phyloP scores from a whole-genome alignment of 2,329 filamentous ascomycete genomes.

The Phialemonium atrogriseum region DNA sequence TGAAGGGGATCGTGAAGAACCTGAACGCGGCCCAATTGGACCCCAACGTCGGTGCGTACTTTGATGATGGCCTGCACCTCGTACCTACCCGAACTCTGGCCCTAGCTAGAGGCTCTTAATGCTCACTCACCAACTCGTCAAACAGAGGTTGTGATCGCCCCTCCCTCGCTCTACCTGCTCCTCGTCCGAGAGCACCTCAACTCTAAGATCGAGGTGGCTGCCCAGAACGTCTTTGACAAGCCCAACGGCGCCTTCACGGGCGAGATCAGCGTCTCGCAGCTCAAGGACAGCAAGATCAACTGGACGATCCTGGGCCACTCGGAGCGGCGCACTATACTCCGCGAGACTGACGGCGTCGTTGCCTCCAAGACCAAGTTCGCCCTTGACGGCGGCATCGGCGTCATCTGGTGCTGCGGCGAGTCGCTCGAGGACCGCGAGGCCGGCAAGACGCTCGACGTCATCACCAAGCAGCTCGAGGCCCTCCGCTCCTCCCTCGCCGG shows the following conservation, averaged over 20 bases:
- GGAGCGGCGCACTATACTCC: constrained; percentile 83
- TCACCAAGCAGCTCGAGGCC: constrained; percentile 77
- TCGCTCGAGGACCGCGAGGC: constrained; percentile 86
- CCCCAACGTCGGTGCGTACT: constrained; percentile 57
- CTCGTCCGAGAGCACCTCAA: constrained; percentile 73
- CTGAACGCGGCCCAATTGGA: constrained; percentile 82
- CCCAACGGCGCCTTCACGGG: constrained; percentile 95
- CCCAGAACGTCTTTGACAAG: constrained; percentile 97
- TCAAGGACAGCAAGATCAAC: constrained; percentile 78
- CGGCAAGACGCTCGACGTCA: constrained; percentile 75
- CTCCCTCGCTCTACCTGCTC: constrained; percentile 83
- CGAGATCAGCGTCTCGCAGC: constrained; percentile 87
- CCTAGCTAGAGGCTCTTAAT: no score
- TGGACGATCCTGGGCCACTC: constrained; percentile 94
- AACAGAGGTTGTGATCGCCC: constrained; percentile 91
- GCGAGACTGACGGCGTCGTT: constrained; percentile 78
- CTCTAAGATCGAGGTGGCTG: constrained; percentile 71
- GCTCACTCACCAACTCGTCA: no score
- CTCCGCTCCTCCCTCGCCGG: constrained; percentile 58
- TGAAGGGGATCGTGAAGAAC: constrained; percentile 83
- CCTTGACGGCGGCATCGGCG: constrained; percentile 74
- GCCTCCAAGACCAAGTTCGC: constrained; percentile 93
- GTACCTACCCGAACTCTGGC: constrained; percentile 3
- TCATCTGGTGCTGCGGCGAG: constrained; percentile 98
- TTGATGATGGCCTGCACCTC: constrained; percentile 4